These are phyloP conservation scores for Paecilomyces fulvus DNA, from an alignment of 2,329 filamentous ascomycete genomes.

Conservation along the genomic window DNA sequence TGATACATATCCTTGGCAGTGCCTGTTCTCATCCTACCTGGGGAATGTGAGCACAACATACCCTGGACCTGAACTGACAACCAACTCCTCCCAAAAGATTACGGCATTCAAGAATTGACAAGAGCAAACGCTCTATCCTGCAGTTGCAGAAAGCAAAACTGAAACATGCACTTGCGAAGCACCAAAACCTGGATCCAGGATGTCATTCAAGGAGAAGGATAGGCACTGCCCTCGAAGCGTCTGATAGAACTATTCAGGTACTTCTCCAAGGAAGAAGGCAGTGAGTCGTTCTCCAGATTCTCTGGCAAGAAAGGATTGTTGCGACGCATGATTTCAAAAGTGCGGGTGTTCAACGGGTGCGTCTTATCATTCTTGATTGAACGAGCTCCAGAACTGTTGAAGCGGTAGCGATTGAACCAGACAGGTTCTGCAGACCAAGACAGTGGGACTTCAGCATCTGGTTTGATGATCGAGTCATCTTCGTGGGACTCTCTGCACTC, in stretches of 20 bases:
- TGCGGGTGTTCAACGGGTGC: conserved; percentile 8
- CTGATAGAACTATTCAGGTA: background rate
- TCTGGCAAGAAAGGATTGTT: conserved; percentile 7
- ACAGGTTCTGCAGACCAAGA: background rate
- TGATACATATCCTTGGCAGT: background rate
- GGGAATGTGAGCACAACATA: background rate
- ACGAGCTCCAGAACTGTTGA: conserved; percentile 3
- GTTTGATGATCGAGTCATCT: background rate
- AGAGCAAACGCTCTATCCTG: background rate
- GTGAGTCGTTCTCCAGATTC: background rate
- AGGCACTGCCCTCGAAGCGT: background rate
- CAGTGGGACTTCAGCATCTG: background rate
- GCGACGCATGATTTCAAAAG: conserved; percentile 5
- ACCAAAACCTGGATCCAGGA: background rate
- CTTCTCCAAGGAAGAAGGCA: background rate
- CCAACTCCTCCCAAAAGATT: background rate
- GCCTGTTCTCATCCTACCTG: background rate
- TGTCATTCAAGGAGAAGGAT: background rate
- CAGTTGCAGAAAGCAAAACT: background rate
- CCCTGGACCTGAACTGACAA: background rate
- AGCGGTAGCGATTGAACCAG: conserved; percentile 1
- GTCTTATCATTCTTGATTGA: conserved; percentile 7
- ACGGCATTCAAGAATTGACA: background rate
- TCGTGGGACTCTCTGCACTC: background rate
- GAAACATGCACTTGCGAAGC: no score